phyloP scores from a whole-genome alignment of 1,284 basidiomycete species.

The Cutaneotrichosporon sp. region DNA sequence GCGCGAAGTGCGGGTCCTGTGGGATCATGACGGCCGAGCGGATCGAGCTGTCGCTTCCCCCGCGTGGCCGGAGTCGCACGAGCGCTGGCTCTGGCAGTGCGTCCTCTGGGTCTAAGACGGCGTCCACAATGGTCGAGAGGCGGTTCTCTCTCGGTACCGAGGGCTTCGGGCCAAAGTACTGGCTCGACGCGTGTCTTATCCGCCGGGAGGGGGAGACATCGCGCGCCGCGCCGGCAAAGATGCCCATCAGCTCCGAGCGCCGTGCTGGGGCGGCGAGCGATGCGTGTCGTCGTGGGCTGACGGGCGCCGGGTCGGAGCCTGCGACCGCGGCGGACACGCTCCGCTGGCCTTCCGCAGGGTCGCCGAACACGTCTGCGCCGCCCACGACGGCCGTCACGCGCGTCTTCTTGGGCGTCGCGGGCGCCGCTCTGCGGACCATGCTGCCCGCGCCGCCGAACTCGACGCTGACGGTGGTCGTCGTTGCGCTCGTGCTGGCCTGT shows the following conservation, averaged over 20 bases:
- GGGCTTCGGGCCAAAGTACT: constrained; percentile 36
- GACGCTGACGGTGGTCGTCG: constrained; percentile 85
- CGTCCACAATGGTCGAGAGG: constrained; percentile 70
- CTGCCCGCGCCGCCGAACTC: constrained; percentile 77
- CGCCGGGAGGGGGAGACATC: constrained; percentile 51
- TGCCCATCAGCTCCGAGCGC: constrained; percentile 58
- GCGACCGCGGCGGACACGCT: neutral
- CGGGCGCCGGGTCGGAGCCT: neutral
- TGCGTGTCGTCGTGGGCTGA: constrained; percentile 3
- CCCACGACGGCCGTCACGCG: neutral
- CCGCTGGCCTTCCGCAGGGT: neutral
- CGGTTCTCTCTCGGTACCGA: constrained; percentile 22
- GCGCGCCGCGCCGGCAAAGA: constrained; percentile 72
- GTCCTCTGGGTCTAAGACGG: constrained; percentile 65
- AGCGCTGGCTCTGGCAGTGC: constrained; percentile 40
- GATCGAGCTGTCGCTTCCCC: constrained; percentile 86
- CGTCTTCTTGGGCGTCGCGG: constrained; percentile 50
- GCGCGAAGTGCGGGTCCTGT: neutral
- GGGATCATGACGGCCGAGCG: constrained; percentile 68
- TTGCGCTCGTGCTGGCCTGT: constrained; percentile 76
- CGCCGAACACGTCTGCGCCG: constrained; percentile 5
- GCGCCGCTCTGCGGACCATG: constrained; percentile 65
- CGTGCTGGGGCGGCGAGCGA: constrained; percentile 21
- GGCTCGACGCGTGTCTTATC: constrained; percentile 38
- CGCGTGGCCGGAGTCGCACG: constrained; percentile 71